A percentile compares a stretch with the other conserved stretches of the same genome.
These are phyloP conservation scores for Axilococcus clingmanii DNA, from an alignment of 139 green algal genomes.

Conservation along the genomic window DNA sequence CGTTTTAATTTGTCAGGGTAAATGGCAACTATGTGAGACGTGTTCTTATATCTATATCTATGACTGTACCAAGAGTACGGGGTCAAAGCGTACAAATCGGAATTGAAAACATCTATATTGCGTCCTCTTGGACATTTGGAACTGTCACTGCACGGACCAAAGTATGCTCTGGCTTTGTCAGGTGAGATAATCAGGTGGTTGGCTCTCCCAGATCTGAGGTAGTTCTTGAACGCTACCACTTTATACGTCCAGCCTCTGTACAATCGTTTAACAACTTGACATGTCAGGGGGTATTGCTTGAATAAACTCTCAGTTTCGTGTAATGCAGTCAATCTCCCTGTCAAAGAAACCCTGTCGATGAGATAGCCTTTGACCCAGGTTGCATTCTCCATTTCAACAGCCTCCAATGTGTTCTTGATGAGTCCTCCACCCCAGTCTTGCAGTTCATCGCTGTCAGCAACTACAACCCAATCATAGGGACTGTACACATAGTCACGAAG, in stretches of 20 bases:
- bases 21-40: neutral
- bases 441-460: constrained; percentile 34
- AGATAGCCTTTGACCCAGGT: constrained; percentile 17
- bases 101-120: neutral
- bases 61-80: constrained; percentile 20
- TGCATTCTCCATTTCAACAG: constrained; percentile 5
- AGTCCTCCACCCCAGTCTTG: constrained; percentile 22
- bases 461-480: constrained; percentile 34
- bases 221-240: constrained; percentile 24
- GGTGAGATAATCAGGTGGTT: constrained; percentile 24
- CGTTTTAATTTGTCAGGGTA: neutral
- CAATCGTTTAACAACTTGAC: no score
- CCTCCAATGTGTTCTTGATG: constrained; percentile 13
- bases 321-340: constrained; percentile 13
- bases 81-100: constrained; percentile 17
- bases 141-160: constrained; percentile 12
- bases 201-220: constrained; percentile 14
- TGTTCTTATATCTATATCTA: constrained; percentile 10
- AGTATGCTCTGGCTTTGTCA: constrained; percentile 21
- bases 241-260: no score
- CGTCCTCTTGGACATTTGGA: neutral
- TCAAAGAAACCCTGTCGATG: constrained; percentile 20
- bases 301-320: constrained; percentile 2
- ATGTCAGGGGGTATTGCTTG: constrained; percentile 32
- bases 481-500: constrained; percentile 26